Evolutionary conservation across 768 basidiomycete genomes (phyloP).

Genomic region (Symmetrospora coprosmae): DNA sequence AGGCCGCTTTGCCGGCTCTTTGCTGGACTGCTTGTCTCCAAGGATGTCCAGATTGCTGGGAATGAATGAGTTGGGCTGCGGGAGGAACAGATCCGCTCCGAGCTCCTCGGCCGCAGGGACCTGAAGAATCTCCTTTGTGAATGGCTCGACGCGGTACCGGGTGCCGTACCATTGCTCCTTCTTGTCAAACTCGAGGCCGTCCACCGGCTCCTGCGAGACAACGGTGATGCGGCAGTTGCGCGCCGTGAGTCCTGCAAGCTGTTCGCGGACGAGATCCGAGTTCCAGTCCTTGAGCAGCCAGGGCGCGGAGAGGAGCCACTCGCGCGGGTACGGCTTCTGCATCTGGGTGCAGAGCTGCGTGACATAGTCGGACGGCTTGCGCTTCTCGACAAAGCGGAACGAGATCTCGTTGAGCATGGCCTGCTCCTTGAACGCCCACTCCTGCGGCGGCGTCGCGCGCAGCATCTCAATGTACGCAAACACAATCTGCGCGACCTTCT

Average conservation of each 20-base stretch:
- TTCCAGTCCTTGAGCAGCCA: constrained; percentile 64
- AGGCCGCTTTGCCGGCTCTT: constrained; percentile 60
- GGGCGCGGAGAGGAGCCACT: constrained; percentile 57
- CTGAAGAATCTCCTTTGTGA: constrained; percentile 38
- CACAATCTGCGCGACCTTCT: constrained; percentile 51
- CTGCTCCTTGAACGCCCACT: constrained; percentile 63
- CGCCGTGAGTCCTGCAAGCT: constrained; percentile 50
- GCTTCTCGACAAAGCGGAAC: constrained; percentile 79
- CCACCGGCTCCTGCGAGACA: constrained; percentile 59
- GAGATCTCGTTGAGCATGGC: constrained; percentile 54
- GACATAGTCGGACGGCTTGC: constrained; percentile 63
- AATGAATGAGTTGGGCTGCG: constrained; percentile 77
- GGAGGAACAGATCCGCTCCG: constrained; percentile 62
- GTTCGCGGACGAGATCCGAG: constrained; percentile 47
- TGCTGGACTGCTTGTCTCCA: constrained; percentile 49
- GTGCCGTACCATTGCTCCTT: constrained; percentile 90
- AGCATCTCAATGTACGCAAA: constrained; percentile 56
- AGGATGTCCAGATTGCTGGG: constrained; percentile 65
- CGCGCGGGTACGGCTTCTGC: constrained; percentile 65
- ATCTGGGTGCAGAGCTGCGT: constrained; percentile 59
- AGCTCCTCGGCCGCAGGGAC: constrained; percentile 48
- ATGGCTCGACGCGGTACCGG: constrained; percentile 51
- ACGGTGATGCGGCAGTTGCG: constrained; percentile 55
- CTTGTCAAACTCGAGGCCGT: constrained; percentile 42
- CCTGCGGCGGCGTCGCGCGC: constrained; percentile 35